Percentiles rank a stretch among this genome's conserved stretches.
Conservation (phyloP, 2,329 filamentous ascomycete genomes). For the Elsinoe necatrix region DNA sequence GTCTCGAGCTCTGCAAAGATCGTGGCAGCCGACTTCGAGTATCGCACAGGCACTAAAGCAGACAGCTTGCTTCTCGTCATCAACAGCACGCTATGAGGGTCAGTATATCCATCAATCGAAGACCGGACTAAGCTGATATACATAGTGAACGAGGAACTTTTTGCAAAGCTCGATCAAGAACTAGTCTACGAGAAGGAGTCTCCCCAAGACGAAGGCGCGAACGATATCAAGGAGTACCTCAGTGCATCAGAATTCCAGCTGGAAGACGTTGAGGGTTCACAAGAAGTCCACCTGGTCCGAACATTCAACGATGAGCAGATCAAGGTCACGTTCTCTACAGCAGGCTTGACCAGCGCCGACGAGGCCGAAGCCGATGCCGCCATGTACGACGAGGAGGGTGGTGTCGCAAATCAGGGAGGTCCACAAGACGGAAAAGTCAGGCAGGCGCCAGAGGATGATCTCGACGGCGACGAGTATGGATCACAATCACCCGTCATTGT, state of each 20-base stretch:
- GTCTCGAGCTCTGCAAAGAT: conserved; percentile 27
- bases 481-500: conserved; percentile 48
- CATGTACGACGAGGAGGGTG: conserved; percentile 33
- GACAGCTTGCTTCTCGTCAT: conserved; percentile 37
- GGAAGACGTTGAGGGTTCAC: conserved; percentile 70
- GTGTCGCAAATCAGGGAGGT: conserved; percentile 49
- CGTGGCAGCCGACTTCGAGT: conserved; percentile 15
- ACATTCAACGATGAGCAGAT: conserved; percentile 82
- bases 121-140: background rate
- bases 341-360: conserved; percentile 56
- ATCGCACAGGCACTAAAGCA: conserved; percentile 18
- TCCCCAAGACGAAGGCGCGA: conserved; percentile 56
- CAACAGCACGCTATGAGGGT: conserved; percentile 31
- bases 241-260: conserved; percentile 70
- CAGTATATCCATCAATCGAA: background rate
- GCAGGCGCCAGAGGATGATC: conserved; percentile 47
- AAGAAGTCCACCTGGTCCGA: conserved; percentile 78
- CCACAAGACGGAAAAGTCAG: conserved; percentile 49
- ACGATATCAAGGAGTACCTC: conserved; percentile 69
- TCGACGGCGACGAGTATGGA: conserved; percentile 49
- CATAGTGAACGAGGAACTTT: conserved; percentile 66
- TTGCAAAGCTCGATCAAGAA: conserved; percentile 77
- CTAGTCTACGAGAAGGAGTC: conserved; percentile 76
- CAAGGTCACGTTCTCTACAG: conserved; percentile 74
- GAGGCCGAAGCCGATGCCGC: conserved; percentile 24